phyloP scores from a whole-genome alignment of 1,139 yeast genomes.

The Nadsonia commutata region DNA sequence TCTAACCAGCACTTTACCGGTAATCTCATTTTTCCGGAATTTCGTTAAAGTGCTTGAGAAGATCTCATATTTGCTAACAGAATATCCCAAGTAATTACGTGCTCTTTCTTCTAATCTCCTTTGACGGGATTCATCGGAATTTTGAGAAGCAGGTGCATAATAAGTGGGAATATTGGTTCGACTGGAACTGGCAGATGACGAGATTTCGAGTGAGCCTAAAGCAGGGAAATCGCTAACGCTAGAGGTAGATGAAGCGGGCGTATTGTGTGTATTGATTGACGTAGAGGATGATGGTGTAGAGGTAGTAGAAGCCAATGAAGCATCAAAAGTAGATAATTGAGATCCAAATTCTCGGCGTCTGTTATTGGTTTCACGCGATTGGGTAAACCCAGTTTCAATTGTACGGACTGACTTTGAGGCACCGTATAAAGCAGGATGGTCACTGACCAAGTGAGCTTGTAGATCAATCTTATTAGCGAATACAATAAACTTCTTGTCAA shows the following conservation, averaged over 20 bases:
- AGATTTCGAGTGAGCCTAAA: constrained; percentile 12
- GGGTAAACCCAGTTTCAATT: constrained; percentile 16
- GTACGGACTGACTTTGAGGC: constrained; percentile 16
- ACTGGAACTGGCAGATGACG: constrained; percentile 4
- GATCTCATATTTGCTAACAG: constrained; percentile 30
- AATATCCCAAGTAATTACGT: constrained; percentile 37
- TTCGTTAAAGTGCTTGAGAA: constrained; percentile 38
- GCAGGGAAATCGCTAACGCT: constrained; percentile 18
- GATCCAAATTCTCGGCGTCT: constrained; percentile 40
- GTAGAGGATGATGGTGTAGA: constrained; percentile 1
- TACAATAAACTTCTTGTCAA: constrained; percentile 83
- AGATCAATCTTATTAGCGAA: constrained; percentile 77
- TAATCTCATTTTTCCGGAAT: constrained; percentile 33
- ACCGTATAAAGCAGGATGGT: constrained; percentile 48
- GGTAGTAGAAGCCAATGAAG: constrained; percentile 6
- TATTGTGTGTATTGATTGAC: constrained; percentile 1
- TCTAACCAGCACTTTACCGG: constrained; percentile 34
- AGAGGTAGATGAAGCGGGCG: constrained; percentile 13
- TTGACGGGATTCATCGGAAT: constrained; percentile 30
- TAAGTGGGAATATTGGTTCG: constrained; percentile 1
- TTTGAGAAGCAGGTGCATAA: neutral
- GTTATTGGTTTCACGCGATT: constrained; percentile 5
- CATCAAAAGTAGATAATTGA: constrained; percentile 41
- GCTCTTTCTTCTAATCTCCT: constrained; percentile 75
- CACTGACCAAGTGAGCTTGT: constrained; percentile 75